These are phyloP conservation scores for Omphalotus guepiniiformis DNA, from an alignment of 768 basidiomycete genomes.

Conservation along the genomic window DNA sequence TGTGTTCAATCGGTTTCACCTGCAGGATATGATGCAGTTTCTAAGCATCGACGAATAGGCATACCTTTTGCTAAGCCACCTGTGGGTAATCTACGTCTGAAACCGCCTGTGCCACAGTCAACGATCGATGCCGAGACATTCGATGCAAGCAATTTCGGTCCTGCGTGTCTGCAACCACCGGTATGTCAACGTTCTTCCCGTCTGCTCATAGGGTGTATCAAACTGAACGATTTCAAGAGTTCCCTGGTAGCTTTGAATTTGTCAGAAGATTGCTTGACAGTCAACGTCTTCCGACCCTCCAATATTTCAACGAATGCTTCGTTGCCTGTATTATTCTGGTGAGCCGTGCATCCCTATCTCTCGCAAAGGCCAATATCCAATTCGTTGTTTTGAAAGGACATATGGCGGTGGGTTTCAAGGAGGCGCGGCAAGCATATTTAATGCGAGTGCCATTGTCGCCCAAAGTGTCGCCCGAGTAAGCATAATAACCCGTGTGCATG, in stretches of 20 bases:
- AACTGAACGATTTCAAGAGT: background rate
- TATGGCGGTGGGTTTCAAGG: constrained; percentile 33
- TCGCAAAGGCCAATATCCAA: background rate
- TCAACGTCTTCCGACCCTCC: constrained; percentile 37
- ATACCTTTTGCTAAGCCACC: constrained; percentile 29
- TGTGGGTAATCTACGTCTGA: constrained; percentile 23
- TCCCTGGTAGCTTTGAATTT: background rate
- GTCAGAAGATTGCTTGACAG: constrained; percentile 36
- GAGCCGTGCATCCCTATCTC: background rate
- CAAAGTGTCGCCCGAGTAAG: constrained; percentile 33
- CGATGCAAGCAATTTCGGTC: constrained; percentile 25
- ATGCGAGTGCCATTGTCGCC: constrained; percentile 31
- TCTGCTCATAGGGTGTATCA: background rate
- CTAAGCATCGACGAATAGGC: constrained; percentile 9
- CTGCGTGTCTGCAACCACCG: constrained; percentile 23
- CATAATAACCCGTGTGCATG: background rate
- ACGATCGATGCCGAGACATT: constrained; percentile 19
- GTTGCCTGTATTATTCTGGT: constrained; percentile 8
- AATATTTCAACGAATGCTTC: background rate
- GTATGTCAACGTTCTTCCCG: too few species aligned
- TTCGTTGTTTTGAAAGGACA: constrained; percentile 20
- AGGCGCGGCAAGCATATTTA: constrained; percentile 25
- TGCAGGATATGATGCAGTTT: background rate
- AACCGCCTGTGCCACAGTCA: constrained; percentile 22
- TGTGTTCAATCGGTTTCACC: background rate